Evolutionary conservation across 2,329 filamentous ascomycete species (phyloP).

Genomic region (Sclerotinia nivalis): DNA sequence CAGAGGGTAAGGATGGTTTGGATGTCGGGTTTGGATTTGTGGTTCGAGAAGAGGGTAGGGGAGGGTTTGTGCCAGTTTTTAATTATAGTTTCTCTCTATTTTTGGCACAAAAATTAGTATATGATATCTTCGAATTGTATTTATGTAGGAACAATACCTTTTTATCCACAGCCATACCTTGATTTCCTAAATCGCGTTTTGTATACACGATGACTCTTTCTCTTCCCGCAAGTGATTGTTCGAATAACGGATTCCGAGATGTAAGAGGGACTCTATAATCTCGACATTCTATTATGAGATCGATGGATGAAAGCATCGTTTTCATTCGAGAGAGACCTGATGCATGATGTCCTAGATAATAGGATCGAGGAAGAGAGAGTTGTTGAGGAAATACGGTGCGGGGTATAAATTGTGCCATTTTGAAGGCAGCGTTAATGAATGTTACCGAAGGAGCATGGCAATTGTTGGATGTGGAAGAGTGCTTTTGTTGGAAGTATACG

Average conservation of each 20-base stretch:
- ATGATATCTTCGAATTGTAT: not conserved
- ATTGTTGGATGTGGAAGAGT: not conserved
- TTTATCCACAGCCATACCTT: conserved; percentile 44
- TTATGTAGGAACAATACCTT: conserved; percentile 39
- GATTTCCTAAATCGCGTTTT: conserved; percentile 73
- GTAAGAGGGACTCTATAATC: conserved; percentile 90
- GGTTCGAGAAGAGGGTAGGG: conserved; percentile 54
- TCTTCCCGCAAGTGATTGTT: conserved; percentile 70
- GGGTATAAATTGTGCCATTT: conserved; percentile 61
- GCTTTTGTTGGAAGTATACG: not conserved
- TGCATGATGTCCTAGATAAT: conserved; percentile 92
- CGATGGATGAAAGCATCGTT: conserved; percentile 73
- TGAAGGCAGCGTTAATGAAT: conserved; percentile 14
- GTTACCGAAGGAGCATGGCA: conserved; percentile 28
- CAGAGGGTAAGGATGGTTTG: conserved; percentile 49
- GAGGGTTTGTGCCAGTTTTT: conserved; percentile 54
- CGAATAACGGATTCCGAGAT: conserved; percentile 86
- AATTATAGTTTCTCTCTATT: conserved; percentile 52
- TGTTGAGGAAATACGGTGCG: conserved; percentile 73
- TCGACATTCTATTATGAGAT: conserved; percentile 90
- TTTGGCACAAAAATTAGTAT: conserved; percentile 28
- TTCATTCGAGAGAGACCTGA: conserved; percentile 82
- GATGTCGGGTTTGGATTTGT: conserved; percentile 49
- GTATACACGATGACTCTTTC: conserved; percentile 87
- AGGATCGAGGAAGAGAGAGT: conserved; percentile 76